Conservation (phyloP, 495 filamentous ascomycete genomes). For the Penicillium turbatum region DNA sequence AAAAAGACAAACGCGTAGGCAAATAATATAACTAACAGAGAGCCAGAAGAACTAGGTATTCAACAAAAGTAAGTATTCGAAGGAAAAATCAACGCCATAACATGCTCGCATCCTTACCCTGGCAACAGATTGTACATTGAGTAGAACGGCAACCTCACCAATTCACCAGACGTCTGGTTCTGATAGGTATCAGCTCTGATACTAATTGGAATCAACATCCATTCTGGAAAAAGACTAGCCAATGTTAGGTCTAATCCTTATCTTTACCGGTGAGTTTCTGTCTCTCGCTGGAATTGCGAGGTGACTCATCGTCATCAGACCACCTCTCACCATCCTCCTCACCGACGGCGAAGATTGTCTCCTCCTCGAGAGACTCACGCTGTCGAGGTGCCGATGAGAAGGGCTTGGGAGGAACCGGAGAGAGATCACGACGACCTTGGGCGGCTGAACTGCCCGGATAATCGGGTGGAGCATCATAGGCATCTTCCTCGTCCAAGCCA, state of each 20-base stretch:
- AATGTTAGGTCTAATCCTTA: slow-evolving; percentile 3
- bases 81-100: slow-evolving; percentile 26
- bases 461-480: slow-evolving; percentile 39
- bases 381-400: slow-evolving; percentile 40
- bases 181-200: slow-evolving; percentile 1
- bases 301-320: slow-evolving; percentile 59
- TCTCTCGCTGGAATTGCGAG: slow-evolving; percentile 53
- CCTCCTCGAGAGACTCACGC: slow-evolving; percentile 77
- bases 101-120: slow-evolving; percentile 21
- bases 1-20: background rate
- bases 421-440: slow-evolving; percentile 38
- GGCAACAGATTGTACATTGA: slow-evolving; percentile 1
- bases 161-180: background rate
- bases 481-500: slow-evolving; percentile 66
- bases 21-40: slow-evolving; percentile 10
- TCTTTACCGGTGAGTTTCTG: slow-evolving; percentile 57
- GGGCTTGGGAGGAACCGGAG: slow-evolving; percentile 51
- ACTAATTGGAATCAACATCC: background rate
- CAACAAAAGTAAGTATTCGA: slow-evolving; percentile 6
- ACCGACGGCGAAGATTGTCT: slow-evolving; percentile 92
- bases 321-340: slow-evolving; percentile 73
- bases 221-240: background rate
- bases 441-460: slow-evolving; percentile 26
- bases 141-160: background rate
- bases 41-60: slow-evolving; percentile 12